Base-by-base conservation (phyloP, 306 rosid genomes). In the Vigna unguiculata region DNA sequence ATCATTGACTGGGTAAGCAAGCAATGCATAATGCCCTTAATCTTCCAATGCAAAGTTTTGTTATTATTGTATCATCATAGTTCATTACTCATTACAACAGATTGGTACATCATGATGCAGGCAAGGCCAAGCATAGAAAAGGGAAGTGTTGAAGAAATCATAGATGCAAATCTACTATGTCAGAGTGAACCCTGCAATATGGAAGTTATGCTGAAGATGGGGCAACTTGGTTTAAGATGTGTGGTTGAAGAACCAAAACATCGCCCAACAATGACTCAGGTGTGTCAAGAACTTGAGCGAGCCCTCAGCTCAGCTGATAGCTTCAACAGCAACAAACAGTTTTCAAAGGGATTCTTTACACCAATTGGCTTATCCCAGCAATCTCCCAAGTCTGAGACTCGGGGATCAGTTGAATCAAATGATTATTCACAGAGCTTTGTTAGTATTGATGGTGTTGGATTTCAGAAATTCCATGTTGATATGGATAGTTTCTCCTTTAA, bases 211-310 rank as follows among this genome's bases (percentile, higher is more conserved):
- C 79, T 87, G 53, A 86, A 88, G 75, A 87, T 91, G 93, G 98
- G 96, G 16, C 78, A 75, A 81, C 88, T 93, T 80, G 93, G 85
- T 25, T 77, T 91, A 20, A 86, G 78, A 79, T 93, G 98, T 85
- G 87, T 86, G 59, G 90, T 82, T 28, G 73, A 80, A 61, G 77
- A 77, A 60, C 96, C 97, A 30, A 90, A 93, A 54, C 69, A 85
- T 22, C 92, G 96, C 5, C 96, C 97, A 11, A 90, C 93, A 76
- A 91, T 93, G 97, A 72, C 84, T 1, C 86, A 81, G 28, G 96
- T 90, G 71, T 86, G 88, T 80, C 87, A 55, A 77, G 93, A 91
- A 63, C 83, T 93, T 19, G 89, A 86, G 69, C 90, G 79, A 43
- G 83, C 93, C 66, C 90, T 91, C 5, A 64, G 54, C 69, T 61